Base-by-base conservation (phyloP, 2,329 filamentous ascomycete genomes). In the Diaporthe batatas region DNA sequence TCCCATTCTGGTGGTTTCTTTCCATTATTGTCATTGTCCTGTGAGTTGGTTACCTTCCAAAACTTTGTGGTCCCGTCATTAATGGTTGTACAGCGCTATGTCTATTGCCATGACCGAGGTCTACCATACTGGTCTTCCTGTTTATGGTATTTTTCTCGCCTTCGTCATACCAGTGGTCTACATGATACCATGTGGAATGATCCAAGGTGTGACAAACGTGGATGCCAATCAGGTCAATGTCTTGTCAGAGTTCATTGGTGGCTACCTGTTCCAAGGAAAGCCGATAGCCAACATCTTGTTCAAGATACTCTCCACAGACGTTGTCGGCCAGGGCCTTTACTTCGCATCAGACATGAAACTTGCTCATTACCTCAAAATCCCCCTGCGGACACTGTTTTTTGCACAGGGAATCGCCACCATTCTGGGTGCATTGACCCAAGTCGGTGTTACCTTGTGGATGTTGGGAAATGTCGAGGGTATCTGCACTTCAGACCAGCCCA, bases 341-440 rank as follows among this genome's bases (percentile, higher is more conserved):
- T 87, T 87, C 70, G 81, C 82, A 1, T 82, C 84, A 74, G 86
- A 88, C 75, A 82, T 87, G 82, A 88, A 88, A 77, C 78, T 88
- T 47, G 86, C 82, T 1, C 86, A 87, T 72, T 87, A 88, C 77
- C 79, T 87, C 71, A 87, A 88, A 76, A 84, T 88, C 54, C 83
- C 86, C 0, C 84, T 84, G 0, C 81, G 83, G 6, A 85, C 83
- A 14, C 80, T 85, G 3, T 88, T 88, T 77, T 81, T 82, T 44
- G 84, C 83, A 10, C 86, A 89, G 77, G 83, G 84, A 2, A 74
- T 85, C 16, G 86, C 86, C 44, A 86, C 85, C 14, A 80, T 87
- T 51, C 79, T 86, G 4, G 85, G 84, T 6, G 83, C 84, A 5
- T 78, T 87, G 2, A 84, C 84, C 0, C 85, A 87, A 79, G 81